phyloP scores from a whole-genome alignment of 2,329 filamentous ascomycete species.

The Nannizzia gypsea region DNA sequence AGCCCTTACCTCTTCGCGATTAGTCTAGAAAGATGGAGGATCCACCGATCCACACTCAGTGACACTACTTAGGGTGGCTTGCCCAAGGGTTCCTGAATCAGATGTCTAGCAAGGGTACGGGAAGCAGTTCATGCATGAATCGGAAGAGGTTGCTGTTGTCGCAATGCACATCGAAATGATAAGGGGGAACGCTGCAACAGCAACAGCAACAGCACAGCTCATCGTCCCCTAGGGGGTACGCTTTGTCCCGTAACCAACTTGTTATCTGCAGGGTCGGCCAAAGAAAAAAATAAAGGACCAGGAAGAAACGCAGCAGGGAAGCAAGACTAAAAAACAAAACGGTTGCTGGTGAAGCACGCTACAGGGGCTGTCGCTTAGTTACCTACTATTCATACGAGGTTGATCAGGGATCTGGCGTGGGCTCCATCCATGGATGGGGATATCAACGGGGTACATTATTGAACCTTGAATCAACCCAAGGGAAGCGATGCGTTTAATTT shows the following conservation, averaged over 20 bases:
- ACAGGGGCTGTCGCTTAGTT: not conserved
- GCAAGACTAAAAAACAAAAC: not conserved
- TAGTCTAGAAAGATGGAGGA: not conserved
- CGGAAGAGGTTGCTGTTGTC: too few relatives aligned
- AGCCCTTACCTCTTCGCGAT: not conserved
- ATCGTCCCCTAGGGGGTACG: too few relatives aligned
- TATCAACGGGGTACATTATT: conserved; percentile 4
- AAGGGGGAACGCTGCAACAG: too few relatives aligned
- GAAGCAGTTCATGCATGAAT: too few relatives aligned
- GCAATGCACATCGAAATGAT: too few relatives aligned
- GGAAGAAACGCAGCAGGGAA: too few relatives aligned
- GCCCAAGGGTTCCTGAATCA: not conserved
- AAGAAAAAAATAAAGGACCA: too few relatives aligned
- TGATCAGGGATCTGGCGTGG: not conserved
- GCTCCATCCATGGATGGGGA: not conserved
- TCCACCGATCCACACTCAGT: not conserved
- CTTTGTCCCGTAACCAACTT: too few relatives aligned
- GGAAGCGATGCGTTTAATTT: not conserved
- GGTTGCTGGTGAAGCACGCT: not conserved
- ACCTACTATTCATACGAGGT: too few relatives aligned
- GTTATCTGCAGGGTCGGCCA: too few relatives aligned
- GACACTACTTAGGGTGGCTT: not conserved
- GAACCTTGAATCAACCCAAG: conserved; percentile 1
- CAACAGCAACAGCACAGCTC: too few relatives aligned
- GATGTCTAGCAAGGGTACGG: not conserved